These are phyloP conservation scores for Anthoceros angustus DNA, from an alignment of 225 moss, liverwort and hornwort genomes.

Conservation along the genomic window DNA sequence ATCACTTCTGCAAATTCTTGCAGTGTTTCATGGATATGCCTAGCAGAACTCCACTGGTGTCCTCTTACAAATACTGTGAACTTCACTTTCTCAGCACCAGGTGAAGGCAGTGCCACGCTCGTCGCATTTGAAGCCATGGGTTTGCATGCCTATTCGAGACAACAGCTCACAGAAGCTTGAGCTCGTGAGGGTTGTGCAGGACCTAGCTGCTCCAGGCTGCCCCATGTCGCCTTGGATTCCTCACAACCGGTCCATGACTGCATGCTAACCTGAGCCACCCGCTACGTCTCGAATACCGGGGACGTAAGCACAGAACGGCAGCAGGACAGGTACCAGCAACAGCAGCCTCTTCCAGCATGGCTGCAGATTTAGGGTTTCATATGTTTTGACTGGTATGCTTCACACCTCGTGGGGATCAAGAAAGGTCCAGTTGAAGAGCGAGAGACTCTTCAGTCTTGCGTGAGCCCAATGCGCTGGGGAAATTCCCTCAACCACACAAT, in stretches of 20 bases:
- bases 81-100: conserved; percentile 52
- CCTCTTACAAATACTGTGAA: conserved; percentile 76
- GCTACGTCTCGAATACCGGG: too few species aligned
- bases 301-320: too few species aligned
- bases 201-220: neutral
- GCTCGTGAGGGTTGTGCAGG: neutral
- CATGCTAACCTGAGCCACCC: neutral
- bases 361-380: neutral
- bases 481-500: neutral
- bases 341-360: neutral
- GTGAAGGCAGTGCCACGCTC: neutral
- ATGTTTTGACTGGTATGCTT: neutral
- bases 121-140: conserved; percentile 5
- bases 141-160: neutral
- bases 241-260: neutral
- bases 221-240: neutral
- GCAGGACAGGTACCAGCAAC: neutral
- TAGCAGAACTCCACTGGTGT: conserved; percentile 83
- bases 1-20: conserved; percentile 41
- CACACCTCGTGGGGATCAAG: neutral
- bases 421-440: neutral
- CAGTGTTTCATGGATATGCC: conserved; percentile 71
- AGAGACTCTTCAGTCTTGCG: neutral
- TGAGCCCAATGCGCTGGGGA: neutral
- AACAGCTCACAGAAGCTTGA: neutral